Evolutionary conservation across 2,329 filamentous ascomycete genomes (phyloP).

Genomic region (Trichoderma sp.): DNA sequence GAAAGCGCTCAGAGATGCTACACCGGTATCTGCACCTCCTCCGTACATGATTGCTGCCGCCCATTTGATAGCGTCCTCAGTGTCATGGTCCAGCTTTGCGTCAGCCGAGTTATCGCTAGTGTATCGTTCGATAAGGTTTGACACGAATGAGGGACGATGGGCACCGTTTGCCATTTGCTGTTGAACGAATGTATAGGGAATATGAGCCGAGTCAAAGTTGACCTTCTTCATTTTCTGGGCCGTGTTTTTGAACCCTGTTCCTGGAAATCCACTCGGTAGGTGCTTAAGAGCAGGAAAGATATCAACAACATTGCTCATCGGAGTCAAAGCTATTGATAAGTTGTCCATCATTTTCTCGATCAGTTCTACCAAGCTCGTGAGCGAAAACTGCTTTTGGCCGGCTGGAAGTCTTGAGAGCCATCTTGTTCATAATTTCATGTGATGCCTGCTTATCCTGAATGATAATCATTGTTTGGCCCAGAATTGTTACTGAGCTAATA

Average conservation of each 20-base stretch:
- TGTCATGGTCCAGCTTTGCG: neutral
- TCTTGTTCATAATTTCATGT: conserved; percentile 4
- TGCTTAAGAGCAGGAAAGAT: neutral
- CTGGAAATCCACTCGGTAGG: conserved; percentile 17
- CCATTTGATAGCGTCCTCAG: neutral
- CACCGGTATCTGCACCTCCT: neutral
- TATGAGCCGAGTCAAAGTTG: neutral
- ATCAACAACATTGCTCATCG: conserved; percentile 2
- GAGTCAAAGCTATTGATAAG: neutral
- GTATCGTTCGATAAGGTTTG: neutral
- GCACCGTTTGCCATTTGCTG: neutral
- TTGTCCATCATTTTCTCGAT: neutral
- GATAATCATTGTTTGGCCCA: conserved; percentile 5
- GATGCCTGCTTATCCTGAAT: conserved; percentile 10
- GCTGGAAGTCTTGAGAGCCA: conserved; percentile 5
- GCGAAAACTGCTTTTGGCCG: conserved; percentile 16
- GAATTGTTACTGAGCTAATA: conserved; percentile 14
- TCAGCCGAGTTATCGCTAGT: neutral
- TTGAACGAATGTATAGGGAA: neutral
- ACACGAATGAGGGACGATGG: neutral
- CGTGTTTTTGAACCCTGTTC: neutral
- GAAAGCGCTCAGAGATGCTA: neutral
- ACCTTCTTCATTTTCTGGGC: neutral
- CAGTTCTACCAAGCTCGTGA: conserved; percentile 22
- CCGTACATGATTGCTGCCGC: neutral